These are phyloP conservation scores for Stenocarpella maydis DNA, from an alignment of 2,329 filamentous ascomycete species.

Conservation along the genomic window DNA sequence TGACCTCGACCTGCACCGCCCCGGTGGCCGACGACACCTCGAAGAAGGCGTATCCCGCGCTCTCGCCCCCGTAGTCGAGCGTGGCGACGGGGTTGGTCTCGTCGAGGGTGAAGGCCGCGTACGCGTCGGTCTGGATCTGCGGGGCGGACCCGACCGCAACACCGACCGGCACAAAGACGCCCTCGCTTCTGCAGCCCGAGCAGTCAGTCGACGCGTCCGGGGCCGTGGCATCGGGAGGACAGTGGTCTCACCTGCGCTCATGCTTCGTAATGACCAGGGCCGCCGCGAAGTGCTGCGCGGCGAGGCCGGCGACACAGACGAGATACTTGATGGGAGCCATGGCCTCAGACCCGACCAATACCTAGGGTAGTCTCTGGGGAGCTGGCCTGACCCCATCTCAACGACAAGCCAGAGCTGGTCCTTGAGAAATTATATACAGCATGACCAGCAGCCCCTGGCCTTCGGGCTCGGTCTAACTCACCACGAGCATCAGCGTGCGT, in stretches of 20 bases:
- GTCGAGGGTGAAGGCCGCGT: constrained; percentile 10
- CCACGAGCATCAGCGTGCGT: constrained; percentile 16
- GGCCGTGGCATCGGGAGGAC: background rate
- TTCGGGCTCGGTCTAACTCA: background rate
- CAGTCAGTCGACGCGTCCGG: background rate
- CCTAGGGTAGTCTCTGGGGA: background rate
- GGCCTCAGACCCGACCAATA: background rate
- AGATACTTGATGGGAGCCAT: background rate
- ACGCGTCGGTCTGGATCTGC: background rate
- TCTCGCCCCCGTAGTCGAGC: constrained; percentile 46
- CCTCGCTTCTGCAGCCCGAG: background rate
- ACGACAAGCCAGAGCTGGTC: background rate
- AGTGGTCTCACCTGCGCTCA: background rate
- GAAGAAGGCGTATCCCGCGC: constrained; percentile 46
- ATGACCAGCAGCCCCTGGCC: background rate
- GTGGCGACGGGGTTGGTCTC: constrained; percentile 35
- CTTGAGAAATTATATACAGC: background rate
- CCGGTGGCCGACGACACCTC: constrained; percentile 40
- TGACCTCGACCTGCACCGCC: constrained; percentile 46
- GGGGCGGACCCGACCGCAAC: background rate
- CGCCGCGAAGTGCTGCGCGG: background rate
- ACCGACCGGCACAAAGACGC: background rate
- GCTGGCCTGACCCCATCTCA: background rate
- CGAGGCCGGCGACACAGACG: background rate
- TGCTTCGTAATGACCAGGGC: background rate